Base-by-base conservation (phyloP, 768 basidiomycete genomes). In the Kwoniella europaea region DNA sequence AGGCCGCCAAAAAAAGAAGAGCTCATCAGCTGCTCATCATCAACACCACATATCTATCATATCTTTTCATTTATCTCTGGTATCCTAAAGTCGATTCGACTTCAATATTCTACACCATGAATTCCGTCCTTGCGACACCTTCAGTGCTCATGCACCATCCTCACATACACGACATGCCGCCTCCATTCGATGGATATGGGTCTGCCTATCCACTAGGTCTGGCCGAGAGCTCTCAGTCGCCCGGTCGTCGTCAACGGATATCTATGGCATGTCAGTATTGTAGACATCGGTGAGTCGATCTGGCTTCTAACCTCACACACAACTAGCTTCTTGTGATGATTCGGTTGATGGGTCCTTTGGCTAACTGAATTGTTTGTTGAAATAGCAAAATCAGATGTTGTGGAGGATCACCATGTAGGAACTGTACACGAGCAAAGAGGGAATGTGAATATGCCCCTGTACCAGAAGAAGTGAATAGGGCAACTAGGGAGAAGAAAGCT, bases 211-310 rank as follows among this genome's bases (percentile, higher is more conserved):
- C 63, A 6, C 53, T 62, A 27, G 13, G 29, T 5, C 13, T 66
- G 2, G 62, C 58, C 15, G 75, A 71, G 43, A 53, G 69, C 1
- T 67, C 72, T 24, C 65, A 60, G 41, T 72, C 78, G 15, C 68
- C 76, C 3, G 65, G 61, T 29, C 52, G 76, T 5, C 43, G 79
- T 27, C 79, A 80, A 54, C 65, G 80, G 10, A 78, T 77, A 44
- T 73, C 76, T 42, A 79, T 81, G 78, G 80, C 80, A 3, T 81
- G 80, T 59, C 73, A 76, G 20, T 81, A 81, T 67, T 81, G 80
- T 58, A 62, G 80, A 62, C 78, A 81, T 61, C 52, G 80, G 79
- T 81, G 55, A 74, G 79, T 71, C 15, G 6, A 27, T 43, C 18
- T 35, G 6, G 7, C 12, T 12, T 13, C 50, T 16, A 24, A 5